These are phyloP conservation scores for Aristolochia fimbriata DNA, from an alignment of 164 flowering plant genomes.

Conservation along the genomic window DNA sequence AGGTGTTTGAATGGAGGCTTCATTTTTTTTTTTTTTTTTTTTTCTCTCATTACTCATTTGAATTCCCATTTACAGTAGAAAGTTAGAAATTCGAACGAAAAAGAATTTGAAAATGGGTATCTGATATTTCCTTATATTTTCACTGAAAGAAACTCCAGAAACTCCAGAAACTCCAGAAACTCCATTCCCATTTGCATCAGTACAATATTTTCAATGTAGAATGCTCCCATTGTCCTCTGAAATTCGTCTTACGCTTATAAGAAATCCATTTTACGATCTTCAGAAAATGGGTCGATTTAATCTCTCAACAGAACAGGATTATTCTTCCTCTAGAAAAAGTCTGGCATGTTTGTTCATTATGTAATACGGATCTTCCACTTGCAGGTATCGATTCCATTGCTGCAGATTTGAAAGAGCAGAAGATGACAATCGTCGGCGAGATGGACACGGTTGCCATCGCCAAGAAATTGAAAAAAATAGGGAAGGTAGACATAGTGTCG, in stretches of 20 bases:
- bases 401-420: constrained; percentile 75
- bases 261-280: neutral
- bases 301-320: neutral
- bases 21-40: no score
- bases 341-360: neutral
- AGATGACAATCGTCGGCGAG: constrained; percentile 62
- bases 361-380: neutral
- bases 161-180: no score
- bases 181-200: no score
- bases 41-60: no score
- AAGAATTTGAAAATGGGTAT: no score
- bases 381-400: constrained; percentile 93
- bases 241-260: neutral
- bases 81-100: no score
- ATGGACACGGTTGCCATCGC: constrained; percentile 78
- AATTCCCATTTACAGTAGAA: no score
- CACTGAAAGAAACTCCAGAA: no score
- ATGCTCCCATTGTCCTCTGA: no score
- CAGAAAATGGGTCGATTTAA: neutral
- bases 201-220: no score
- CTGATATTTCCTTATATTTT: no score
- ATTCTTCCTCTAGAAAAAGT: neutral
- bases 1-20: no score
- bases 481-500: constrained; percentile 62
- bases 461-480: constrained; percentile 71